Percentiles rank a stretch among this genome's conserved stretches.
phyloP scores from a whole-genome alignment of 129 eudicot genomes.

The Artemisia tridentata region DNA sequence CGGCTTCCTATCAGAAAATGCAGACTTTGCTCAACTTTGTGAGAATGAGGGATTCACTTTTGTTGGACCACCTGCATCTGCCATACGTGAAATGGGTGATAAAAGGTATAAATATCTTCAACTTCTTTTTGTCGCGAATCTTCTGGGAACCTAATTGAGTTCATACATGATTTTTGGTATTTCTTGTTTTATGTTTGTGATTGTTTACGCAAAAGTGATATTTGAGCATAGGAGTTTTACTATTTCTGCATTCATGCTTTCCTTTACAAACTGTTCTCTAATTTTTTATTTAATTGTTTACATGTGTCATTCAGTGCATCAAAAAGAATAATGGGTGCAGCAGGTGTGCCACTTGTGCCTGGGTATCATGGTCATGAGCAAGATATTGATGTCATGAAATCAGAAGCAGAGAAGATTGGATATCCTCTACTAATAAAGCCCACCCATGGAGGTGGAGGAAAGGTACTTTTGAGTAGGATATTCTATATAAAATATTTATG shows the following conservation, averaged over 20 bases:
- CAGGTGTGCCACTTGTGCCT: constrained; percentile 97
- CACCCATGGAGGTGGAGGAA: constrained; percentile 99
- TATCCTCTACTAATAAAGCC: constrained; percentile 94
- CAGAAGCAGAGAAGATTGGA: constrained; percentile 94
- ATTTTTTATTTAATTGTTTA: constrained; percentile 22
- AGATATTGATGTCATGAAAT: constrained; percentile 83
- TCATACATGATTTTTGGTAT: not conserved
- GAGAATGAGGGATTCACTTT: constrained; percentile 74
- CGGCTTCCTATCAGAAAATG: constrained; percentile 94
- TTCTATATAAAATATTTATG: too few species aligned
- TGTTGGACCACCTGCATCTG: constrained; percentile 99
- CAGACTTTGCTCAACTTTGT: constrained; percentile 95
- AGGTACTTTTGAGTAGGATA: constrained; percentile 41
- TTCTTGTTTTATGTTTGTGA: not conserved
- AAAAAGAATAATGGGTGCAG: constrained; percentile 99
- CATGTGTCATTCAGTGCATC: constrained; percentile 68
- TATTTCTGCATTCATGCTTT: constrained; percentile 2
- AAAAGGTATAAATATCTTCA: constrained; percentile 58
- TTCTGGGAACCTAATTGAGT: constrained; percentile 9
- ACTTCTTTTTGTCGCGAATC: not conserved
- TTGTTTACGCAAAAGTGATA: constrained; percentile 15
- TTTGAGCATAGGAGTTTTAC: not conserved
- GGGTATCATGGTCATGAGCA: constrained; percentile 97
- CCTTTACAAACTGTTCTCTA: constrained; percentile 1
- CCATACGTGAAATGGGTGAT: constrained; percentile 98